These are phyloP conservation scores for Alternaria sp. DNA, from an alignment of 2,329 filamentous ascomycete genomes.

Conservation along the genomic window DNA sequence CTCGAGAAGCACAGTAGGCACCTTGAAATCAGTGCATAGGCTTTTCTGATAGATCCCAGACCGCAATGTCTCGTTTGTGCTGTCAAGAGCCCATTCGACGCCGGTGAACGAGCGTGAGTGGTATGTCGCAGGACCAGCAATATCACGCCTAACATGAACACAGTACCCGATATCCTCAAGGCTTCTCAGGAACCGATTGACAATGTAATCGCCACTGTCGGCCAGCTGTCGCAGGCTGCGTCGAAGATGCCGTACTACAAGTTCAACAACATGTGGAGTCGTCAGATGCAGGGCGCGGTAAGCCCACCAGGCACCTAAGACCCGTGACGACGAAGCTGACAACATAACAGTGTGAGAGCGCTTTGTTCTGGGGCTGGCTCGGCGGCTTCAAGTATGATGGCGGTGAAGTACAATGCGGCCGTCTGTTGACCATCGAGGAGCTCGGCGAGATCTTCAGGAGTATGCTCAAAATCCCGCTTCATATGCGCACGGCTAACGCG, in stretches of 20 bases:
- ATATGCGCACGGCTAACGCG: constrained; percentile 21
- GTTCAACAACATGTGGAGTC: constrained; percentile 89
- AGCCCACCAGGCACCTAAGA: constrained; percentile 34
- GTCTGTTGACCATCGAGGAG: constrained; percentile 86
- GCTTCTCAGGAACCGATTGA: constrained; percentile 75
- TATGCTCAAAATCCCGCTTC: constrained; percentile 49
- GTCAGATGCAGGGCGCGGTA: constrained; percentile 82
- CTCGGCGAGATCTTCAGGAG: constrained; percentile 80
- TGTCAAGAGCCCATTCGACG: constrained; percentile 91
- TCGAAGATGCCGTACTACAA: constrained; percentile 97
- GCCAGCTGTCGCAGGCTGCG: constrained; percentile 74
- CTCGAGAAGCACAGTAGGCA: constrained; percentile 77
- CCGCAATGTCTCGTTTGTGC: constrained; percentile 79
- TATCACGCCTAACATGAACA: constrained; percentile 15
- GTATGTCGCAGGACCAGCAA: neutral
- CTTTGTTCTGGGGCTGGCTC: constrained; percentile 77
- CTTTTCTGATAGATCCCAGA: constrained; percentile 56
- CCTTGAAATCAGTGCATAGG: neutral
- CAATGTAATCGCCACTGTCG: constrained; percentile 75
- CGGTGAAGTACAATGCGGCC: constrained; percentile 63
- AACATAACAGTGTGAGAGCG: constrained; percentile 60
- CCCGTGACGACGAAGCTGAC: constrained; percentile 13
- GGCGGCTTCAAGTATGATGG: constrained; percentile 71
- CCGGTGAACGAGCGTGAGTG: constrained; percentile 69
- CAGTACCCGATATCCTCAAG: constrained; percentile 74